Evolutionary conservation across 768 basidiomycete genomes (phyloP).

Genomic region (Termitomyces bulborhizus): DNA sequence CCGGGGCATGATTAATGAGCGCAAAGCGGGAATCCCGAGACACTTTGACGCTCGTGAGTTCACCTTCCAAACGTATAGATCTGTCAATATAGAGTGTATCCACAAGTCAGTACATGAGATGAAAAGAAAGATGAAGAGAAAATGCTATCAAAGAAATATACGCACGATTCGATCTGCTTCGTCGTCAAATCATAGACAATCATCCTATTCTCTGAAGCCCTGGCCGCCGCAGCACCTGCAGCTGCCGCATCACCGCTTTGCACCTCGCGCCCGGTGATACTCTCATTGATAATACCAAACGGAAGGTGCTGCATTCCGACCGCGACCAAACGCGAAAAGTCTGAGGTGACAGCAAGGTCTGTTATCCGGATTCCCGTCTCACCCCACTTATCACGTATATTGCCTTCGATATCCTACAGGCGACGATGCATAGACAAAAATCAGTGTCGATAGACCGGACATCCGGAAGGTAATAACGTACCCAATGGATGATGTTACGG

Average conservation of each 20-base stretch:
- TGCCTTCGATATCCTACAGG: constrained; percentile 68
- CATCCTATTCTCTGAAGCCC: constrained; percentile 51
- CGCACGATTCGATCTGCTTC: constrained; percentile 65
- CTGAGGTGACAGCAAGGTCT: constrained; percentile 83
- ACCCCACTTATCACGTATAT: constrained; percentile 63
- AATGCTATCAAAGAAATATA: constrained; percentile 9
- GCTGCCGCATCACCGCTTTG: constrained; percentile 11
- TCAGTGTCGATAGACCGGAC: background rate
- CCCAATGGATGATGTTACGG: constrained; percentile 79
- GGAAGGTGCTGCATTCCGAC: constrained; percentile 48
- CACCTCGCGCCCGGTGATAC: constrained; percentile 12
- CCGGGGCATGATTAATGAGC: constrained; percentile 81
- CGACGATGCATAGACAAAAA: constrained; percentile 7
- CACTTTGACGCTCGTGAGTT: constrained; percentile 83
- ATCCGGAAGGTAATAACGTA: constrained; percentile 20
- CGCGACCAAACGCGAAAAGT: constrained; percentile 78
- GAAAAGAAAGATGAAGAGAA: background rate
- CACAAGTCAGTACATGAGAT: constrained; percentile 1
- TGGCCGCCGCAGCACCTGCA: constrained; percentile 24
- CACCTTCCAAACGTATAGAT: constrained; percentile 63
- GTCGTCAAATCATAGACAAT: constrained; percentile 72
- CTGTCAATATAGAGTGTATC: constrained; percentile 27
- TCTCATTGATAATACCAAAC: constrained; percentile 15
- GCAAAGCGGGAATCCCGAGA: constrained; percentile 84
- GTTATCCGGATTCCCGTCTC: constrained; percentile 73